Conservation (phyloP, 148 eudicot species). For the Rhododendron ovatum region DNA sequence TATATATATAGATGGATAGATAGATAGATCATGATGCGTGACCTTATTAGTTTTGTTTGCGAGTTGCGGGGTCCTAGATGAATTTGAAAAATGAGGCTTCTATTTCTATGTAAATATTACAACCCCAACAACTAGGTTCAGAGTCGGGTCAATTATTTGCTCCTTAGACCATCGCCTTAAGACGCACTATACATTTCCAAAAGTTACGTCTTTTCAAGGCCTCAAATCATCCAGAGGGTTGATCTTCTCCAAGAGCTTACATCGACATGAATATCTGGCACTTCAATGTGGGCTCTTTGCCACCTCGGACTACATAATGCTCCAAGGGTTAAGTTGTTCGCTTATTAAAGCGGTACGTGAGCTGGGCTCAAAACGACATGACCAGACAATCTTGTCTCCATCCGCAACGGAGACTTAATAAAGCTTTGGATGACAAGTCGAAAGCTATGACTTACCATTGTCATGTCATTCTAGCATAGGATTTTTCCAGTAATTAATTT, state of each 20-base stretch:
- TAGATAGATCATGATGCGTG: neutral
- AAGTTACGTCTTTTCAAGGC: neutral
- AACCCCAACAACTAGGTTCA: neutral
- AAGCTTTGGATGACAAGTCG: neutral
- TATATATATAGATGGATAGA: no score
- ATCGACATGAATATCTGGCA: neutral
- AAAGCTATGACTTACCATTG: neutral
- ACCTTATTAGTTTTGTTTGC: neutral
- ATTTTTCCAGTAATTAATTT: neutral
- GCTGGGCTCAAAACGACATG: neutral
- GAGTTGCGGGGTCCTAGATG: no score
- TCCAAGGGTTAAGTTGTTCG: neutral
- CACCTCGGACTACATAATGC: neutral
- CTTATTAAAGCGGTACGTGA: neutral
- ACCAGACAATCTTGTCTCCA: neutral
- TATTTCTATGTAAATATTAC: neutral
- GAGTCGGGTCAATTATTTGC: neutral
- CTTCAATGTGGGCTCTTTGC: neutral
- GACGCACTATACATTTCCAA: neutral
- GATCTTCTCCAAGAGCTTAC: neutral
- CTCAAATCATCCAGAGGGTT: neutral
- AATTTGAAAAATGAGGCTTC: no score
- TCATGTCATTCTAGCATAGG: neutral
- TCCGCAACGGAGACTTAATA: neutral
- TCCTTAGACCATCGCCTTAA: neutral